phyloP scores from a whole-genome alignment of 164 flowering plant species.

The Magnolia sinica region DNA sequence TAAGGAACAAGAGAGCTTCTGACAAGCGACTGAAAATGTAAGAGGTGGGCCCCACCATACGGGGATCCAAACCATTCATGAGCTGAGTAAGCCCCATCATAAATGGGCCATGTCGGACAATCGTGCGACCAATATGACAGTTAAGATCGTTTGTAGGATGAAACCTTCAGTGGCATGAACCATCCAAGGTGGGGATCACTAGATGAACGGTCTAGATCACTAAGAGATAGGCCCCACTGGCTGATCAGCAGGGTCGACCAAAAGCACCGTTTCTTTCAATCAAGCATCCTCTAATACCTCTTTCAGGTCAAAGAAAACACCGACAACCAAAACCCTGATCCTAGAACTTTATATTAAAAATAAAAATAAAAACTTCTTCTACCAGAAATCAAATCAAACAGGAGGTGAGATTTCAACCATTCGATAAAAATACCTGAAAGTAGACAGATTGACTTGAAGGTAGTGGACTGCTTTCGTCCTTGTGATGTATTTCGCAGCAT shows the following conservation, averaged over 20 bases:
- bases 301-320: background rate
- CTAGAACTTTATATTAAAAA: background rate
- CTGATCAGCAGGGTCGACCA: background rate
- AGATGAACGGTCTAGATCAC: no score
- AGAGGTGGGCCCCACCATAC: no score
- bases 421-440: constrained; percentile 54
- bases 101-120: background rate
- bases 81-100: background rate
- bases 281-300: background rate
- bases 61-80: background rate
- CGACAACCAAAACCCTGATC: background rate
- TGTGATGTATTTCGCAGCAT: constrained; percentile 76
- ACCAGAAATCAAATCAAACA: background rate
- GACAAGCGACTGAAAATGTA: background rate
- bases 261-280: background rate
- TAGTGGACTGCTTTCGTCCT: constrained; percentile 67
- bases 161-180: no score
- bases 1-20: background rate
- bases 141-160: background rate
- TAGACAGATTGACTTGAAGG: constrained; percentile 57
- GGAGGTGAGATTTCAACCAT: background rate
- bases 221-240: no score
- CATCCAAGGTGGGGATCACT: no score
- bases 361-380: background rate
- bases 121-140: background rate